A percentile compares a stretch with the other conserved stretches of the same genome.
Evolutionary conservation across 805 yeast species (phyloP).

Genomic region (Lachancea dasiensis): DNA sequence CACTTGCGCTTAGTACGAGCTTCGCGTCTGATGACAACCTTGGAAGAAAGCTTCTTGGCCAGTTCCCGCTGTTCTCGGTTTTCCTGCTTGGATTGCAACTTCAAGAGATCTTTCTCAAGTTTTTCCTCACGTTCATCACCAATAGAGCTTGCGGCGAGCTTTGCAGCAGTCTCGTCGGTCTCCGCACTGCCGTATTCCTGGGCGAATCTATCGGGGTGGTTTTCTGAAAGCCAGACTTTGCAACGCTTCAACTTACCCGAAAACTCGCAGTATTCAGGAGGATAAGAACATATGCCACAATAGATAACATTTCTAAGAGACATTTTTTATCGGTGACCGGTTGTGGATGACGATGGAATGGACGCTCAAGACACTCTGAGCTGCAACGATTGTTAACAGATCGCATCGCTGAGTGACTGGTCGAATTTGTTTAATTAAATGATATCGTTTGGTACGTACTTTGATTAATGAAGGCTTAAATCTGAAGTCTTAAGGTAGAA

Average conservation of each 20-base stretch:
- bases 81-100: constrained; percentile 80
- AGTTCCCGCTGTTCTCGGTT: constrained; percentile 79
- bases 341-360: background rate
- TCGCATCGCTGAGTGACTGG: no score
- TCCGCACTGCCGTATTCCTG: constrained; percentile 52
- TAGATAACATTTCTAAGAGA: constrained; percentile 44
- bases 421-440: no score
- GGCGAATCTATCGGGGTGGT: constrained; percentile 50
- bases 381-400: no score
- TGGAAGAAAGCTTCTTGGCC: constrained; percentile 70
- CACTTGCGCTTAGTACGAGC: constrained; percentile 88
- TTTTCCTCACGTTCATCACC: constrained; percentile 75
- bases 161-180: constrained; percentile 27
- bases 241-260: constrained; percentile 78
- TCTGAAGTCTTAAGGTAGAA: no score
- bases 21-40: constrained; percentile 76
- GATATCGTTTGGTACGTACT: no score
- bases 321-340: constrained; percentile 3
- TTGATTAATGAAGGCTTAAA: no score
- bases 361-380: no score
- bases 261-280: constrained; percentile 92
- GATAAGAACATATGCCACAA: constrained; percentile 76
- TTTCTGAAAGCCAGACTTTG: constrained; percentile 69
- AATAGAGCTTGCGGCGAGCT: constrained; percentile 48
- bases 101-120: constrained; percentile 73